Conservation (phyloP, 140 eudicot species). For the Senecio squalidus region DNA sequence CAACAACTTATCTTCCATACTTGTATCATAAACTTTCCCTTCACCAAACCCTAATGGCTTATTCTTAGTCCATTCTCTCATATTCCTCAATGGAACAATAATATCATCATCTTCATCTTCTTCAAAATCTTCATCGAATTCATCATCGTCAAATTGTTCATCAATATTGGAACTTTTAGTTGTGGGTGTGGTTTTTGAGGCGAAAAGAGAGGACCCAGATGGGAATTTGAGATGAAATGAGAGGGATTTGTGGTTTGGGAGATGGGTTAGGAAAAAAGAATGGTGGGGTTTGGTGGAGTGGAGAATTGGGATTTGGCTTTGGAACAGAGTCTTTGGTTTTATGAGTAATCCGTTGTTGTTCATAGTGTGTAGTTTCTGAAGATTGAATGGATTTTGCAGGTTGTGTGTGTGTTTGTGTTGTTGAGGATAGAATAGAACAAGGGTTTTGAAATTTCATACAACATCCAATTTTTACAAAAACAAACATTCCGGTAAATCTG, state of each 20-base stretch:
- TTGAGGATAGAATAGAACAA: not conserved
- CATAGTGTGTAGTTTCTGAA: constrained; percentile 7
- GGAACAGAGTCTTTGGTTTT: constrained; percentile 23
- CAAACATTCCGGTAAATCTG: too few relatives aligned
- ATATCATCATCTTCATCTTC: constrained; percentile 55
- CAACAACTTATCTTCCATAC: constrained; percentile 66
- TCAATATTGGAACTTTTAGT: constrained; percentile 35
- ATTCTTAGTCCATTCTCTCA: constrained; percentile 57
- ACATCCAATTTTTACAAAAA: too few relatives aligned
- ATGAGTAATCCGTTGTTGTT: constrained; percentile 35
- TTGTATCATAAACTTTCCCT: constrained; percentile 84
- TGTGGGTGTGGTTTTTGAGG: constrained; percentile 27
- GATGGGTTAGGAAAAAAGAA: constrained; percentile 17
- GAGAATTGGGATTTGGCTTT: constrained; percentile 20
- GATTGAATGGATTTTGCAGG: not conserved
- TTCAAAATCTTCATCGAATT: constrained; percentile 21
- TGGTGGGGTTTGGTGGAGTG: constrained; percentile 28
- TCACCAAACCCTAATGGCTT: constrained; percentile 89
- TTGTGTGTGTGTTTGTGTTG: not conserved
- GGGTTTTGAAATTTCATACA: too few relatives aligned
- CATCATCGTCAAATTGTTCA: constrained; percentile 29
- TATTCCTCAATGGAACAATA: constrained; percentile 46
- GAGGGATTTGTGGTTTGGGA: constrained; percentile 16
- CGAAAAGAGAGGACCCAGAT: constrained; percentile 32
- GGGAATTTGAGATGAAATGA: constrained; percentile 26